A percentile compares a stretch with the other conserved stretches of the same genome.
phyloP scores from a whole-genome alignment of 2,329 filamentous ascomycete species.

The Aureobasidium sp. region DNA sequence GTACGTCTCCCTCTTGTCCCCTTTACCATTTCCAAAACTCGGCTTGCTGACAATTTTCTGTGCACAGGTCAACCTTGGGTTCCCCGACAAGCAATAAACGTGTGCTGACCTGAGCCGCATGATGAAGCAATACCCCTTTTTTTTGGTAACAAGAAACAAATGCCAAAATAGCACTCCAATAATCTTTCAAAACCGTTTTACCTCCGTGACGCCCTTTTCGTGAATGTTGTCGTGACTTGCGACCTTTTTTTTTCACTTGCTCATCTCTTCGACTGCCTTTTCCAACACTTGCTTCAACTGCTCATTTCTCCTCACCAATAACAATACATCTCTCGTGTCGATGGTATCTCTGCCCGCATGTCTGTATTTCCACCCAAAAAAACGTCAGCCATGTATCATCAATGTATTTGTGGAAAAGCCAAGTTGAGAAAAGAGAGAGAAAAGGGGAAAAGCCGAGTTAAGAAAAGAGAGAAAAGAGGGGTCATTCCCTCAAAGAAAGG shows the following conservation, averaged over 20 bases:
- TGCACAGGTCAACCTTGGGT: slow-evolving; percentile 39
- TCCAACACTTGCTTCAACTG: slow-evolving; percentile 71
- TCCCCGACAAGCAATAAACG: slow-evolving; percentile 40
- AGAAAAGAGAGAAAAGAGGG: too few relatives aligned
- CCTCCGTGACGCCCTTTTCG: too few relatives aligned
- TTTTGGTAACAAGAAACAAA: neutral
- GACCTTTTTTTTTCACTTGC: neutral
- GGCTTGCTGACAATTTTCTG: slow-evolving; percentile 16
- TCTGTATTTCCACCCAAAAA: slow-evolving; percentile 38
- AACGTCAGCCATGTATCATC: too few relatives aligned
- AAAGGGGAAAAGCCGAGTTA: too few relatives aligned
- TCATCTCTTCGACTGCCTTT: slow-evolving; percentile 27
- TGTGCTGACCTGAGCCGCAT: neutral
- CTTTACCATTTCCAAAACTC: neutral
- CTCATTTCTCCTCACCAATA: slow-evolving; percentile 80
- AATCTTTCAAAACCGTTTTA: neutral
- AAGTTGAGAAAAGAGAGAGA: too few relatives aligned
- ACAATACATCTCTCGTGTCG: slow-evolving; percentile 77
- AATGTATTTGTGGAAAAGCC: slow-evolving; percentile 18
- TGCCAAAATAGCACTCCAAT: neutral
- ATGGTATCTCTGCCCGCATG: slow-evolving; percentile 78
- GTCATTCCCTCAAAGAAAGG: too few relatives aligned
- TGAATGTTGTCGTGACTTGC: neutral
- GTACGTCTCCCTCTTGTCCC: slow-evolving; percentile 22
- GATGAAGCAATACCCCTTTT: neutral